Percentiles rank a stretch among this genome's conserved stretches.
Conservation (phyloP, 2,329 filamentous ascomycete genomes). For the Aspergillus neotritici region DNA sequence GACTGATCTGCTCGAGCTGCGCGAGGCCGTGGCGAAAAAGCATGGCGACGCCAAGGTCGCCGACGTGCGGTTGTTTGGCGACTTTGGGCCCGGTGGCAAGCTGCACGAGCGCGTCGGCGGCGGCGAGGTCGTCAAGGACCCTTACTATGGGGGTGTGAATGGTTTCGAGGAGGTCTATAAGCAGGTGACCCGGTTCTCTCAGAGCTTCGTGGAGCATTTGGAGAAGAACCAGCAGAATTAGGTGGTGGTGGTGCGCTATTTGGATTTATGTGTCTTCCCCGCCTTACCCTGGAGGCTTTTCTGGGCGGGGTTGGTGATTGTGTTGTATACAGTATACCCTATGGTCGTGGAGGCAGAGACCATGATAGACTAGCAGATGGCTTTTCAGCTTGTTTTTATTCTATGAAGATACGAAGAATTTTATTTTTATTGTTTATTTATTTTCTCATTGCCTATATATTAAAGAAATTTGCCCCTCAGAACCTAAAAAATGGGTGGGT, state of each 20-base stretch:
- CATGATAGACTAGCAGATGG: conserved; percentile 2
- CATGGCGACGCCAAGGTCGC: conserved; percentile 34
- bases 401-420: conserved; percentile 40
- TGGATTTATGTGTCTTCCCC: not conserved
- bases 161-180: conserved; percentile 84
- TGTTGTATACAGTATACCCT: too few relatives aligned
- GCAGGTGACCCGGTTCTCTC: conserved; percentile 71
- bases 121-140: conserved; percentile 73
- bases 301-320: too few relatives aligned
- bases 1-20: conserved; percentile 59
- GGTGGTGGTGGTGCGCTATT: not conserved
- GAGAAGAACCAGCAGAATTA: conserved; percentile 23
- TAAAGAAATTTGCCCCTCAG: too few relatives aligned
- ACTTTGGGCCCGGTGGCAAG: conserved; percentile 59
- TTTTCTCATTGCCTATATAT: too few relatives aligned
- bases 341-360: not conserved
- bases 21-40: conserved; percentile 51
- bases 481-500: too few relatives aligned
- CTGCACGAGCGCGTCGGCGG: conserved; percentile 32
- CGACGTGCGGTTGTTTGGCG: conserved; percentile 75
- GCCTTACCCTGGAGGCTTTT: too few relatives aligned
- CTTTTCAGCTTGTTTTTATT: not conserved
- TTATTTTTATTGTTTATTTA: too few relatives aligned
- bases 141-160: conserved; percentile 81
- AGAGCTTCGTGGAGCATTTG: conserved; percentile 64